Evolutionary conservation across 495 filamentous ascomycete species (phyloP), one percentile per base, ranked within the genome.

Genomic region (Hypoxylon cercidicola): DNA sequence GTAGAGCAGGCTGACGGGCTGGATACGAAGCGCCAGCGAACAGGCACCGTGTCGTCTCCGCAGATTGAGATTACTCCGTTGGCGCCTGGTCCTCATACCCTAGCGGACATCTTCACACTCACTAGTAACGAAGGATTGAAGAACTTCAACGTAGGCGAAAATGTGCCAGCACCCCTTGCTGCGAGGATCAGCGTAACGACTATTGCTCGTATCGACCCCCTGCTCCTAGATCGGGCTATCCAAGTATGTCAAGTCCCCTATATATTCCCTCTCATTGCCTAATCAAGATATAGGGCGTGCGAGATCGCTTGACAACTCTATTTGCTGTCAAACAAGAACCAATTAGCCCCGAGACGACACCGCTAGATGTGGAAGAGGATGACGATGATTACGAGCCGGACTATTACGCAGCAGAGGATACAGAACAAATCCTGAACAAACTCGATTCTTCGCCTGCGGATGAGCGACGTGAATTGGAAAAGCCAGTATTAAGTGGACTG

Each of bases 361-460:
- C 81, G 1, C 70, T 83, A 8, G 83, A 78, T 18, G 78, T 85
- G 0, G 88, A 87, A n/a, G 91, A 94, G 6, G 93, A 96, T 15
- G 93, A 96, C 12, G 93, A 93, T 50, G 89, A 93, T 56, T 96
- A 96, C 68, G 92, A 96, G 62, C 92, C 92, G 0, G 89, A 95
- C 75, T 93, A 90, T 67, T 84, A 89, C 54, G 81, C 84, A 6
- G 83, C 80, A 46, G 91, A 93, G 70, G 87, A 90, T 62, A 81
- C 86, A 3, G 91, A 92, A 44, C 88, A 92, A 66, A 85, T 88
- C 7, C 72, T 86, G 13, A 92, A 91, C 69, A 88, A 89, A 68
- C 79, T 90, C 16, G 87, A 92, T 72, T 87, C 82, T 43, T 80
- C 82, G 0, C 81, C 86, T n/a, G 75, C 87, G 7, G 85, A 87